Evolutionary conservation across 2,329 filamentous ascomycete species (phyloP), one percentile per base, ranked within the genome.

Genomic region (Truncatella angustata): DNA sequence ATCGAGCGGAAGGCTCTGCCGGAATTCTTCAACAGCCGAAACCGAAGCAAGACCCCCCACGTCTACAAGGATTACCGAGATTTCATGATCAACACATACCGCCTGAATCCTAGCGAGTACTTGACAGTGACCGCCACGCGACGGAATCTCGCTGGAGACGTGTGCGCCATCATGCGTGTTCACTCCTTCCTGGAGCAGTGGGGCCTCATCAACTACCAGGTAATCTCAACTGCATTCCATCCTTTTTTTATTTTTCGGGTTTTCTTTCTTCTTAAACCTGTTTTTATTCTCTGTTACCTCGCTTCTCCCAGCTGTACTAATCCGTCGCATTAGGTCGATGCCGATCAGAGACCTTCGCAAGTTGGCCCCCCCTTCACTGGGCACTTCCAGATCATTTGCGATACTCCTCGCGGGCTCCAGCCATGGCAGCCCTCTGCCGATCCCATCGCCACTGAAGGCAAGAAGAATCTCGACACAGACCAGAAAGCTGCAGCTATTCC

Each of bases 71-170:
- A 99, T 68, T 99, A 99, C 72, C 87, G 94, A 61, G 94, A 99
- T 67, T 99, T 99, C 68, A 99, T 99, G 94, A 91, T 99, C 75
- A 99, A 99, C 75, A 97, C 94, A 12, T 99, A 99, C 73, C 87
- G 94, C 34, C 77, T 99, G 52, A 99, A 97, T 67, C 94, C 94
- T 4, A 82, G 91, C 50, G 94, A 99, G 70, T 99, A 99, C 66
- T 80, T 99, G 51, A 99, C 94, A 4, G 93, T 99, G 50, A 99
- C 94, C 10, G 94, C 94, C 47, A 99, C 94, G 69, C 83, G 94
- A 58, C 84, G 94, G 60, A 99, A 99, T 69, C 74, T 99, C 65
- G 94, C 94, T 20, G 94, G 94, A 58, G 94, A 99, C 71, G 94
- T 99, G 28, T 99, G 94, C 74, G 93, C 94, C 35, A 99, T 99